Conservation (phyloP, 1,139 yeast genomes). For the Lodderomyces orthopsilosis region DNA sequence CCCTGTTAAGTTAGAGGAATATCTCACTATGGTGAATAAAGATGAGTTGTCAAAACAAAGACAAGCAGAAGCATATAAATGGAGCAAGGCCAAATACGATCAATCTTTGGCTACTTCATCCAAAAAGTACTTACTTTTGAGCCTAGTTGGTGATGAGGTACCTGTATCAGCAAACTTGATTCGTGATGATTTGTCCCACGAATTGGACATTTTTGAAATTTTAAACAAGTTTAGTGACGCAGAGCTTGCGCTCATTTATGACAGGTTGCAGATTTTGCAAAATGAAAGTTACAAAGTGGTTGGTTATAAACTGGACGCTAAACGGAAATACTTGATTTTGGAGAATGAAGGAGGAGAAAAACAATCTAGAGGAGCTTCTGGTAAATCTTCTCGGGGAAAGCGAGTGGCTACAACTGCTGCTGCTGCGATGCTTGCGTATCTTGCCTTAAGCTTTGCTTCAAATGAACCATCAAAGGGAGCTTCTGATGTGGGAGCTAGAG, state of each 20-base stretch:
- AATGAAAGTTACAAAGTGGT: constrained; percentile 35
- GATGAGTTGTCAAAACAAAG: constrained; percentile 47
- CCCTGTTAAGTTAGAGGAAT: constrained; percentile 26
- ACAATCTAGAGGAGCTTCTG: constrained; percentile 6
- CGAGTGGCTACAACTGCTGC: constrained; percentile 2
- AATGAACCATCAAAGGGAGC: neutral
- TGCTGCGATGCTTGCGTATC: neutral
- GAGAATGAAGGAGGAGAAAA: constrained; percentile 15
- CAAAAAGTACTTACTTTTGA: constrained; percentile 44
- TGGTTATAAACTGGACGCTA: constrained; percentile 26
- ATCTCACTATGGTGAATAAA: constrained; percentile 43
- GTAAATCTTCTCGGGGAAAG: neutral
- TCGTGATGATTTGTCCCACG: constrained; percentile 26
- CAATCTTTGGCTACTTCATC: constrained; percentile 22
- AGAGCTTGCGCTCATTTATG: constrained; percentile 23
- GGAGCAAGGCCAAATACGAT: constrained; percentile 47
- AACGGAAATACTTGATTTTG: constrained; percentile 29
- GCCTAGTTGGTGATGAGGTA: constrained; percentile 42
- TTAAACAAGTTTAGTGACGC: constrained; percentile 36
- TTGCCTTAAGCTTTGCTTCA: neutral
- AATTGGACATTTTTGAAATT: constrained; percentile 41
- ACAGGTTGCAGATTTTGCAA: constrained; percentile 25
- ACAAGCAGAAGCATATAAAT: constrained; percentile 47
- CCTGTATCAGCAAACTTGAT: constrained; percentile 39
- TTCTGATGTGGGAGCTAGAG: neutral